Evolutionary conservation across 2,329 filamentous ascomycete species (phyloP), one percentile per base, ranked within the genome.

Genomic region (Hypoxylon sp.): DNA sequence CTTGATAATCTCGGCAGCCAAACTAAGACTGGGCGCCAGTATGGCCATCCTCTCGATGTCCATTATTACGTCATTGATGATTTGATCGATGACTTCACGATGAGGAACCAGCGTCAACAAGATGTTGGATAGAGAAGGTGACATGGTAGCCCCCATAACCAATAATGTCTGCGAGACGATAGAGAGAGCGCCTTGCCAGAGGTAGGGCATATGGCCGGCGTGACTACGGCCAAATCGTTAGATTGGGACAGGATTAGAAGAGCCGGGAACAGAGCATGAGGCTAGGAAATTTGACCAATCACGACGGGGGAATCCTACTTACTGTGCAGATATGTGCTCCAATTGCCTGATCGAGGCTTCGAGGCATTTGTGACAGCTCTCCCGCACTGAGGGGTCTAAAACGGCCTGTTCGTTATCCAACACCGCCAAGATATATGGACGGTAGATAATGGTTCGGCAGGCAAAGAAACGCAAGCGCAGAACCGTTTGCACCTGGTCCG

Each of bases 131-230:
- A 95, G 85, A 4, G 89, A 89, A 1, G 89, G 88, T 7, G 90
- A 94, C 88, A 95, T 92, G 14, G 90, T 93, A 14, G 92, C 91
- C 5, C 91, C 92, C 92, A 96, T 95, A 32, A 96, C 87, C 45
- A 96, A 83, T 14, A 96, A 82, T 1, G 91, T 91, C 78, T 96
- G 92, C 5, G 91, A 93, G 21, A 94, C 91, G 74, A 96, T 92
- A 21, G 91, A 94, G 37, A 96, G 84, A 7, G 92, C 91, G 16
- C 92, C 92, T 81, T 95, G 92, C 90, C 91, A 96, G 19, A 95
- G 85, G 78, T 95, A 96, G 11, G 92, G 92, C 81, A 96, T 90
- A 76, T 95, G 92, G 53, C 92, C 92, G 65, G 90, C 91, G 74
- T 94, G 92, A 79, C 88, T 91, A 74, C 71, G 74, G 74, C 61